Evolutionary conservation across 768 basidiomycete species (phyloP).

Genomic region (Pleurotus eryngii): DNA sequence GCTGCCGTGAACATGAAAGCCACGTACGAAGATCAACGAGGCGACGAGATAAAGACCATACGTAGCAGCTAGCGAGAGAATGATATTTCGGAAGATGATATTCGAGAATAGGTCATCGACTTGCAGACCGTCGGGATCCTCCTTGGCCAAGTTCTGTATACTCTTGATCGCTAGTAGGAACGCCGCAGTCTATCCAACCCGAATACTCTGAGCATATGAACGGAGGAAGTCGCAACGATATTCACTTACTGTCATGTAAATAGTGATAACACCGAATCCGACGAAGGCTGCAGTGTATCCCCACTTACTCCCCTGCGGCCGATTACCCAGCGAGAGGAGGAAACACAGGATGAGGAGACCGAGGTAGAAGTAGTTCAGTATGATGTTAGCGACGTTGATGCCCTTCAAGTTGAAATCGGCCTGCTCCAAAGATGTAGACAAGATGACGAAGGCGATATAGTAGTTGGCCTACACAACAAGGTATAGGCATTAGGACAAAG

Average conservation of each 20-base stretch:
- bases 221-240: too few species aligned
- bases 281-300: conserved; percentile 83
- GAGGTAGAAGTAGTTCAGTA: conserved; percentile 85
- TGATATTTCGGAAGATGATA: conserved; percentile 78
- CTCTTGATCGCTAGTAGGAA: conserved; percentile 84
- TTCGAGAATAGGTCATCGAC: conserved; percentile 72
- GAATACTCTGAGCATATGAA: too few species aligned
- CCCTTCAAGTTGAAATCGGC: conserved; percentile 49
- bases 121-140: conserved; percentile 42
- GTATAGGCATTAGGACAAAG: neutral
- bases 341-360: conserved; percentile 87
- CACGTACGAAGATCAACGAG: conserved; percentile 79
- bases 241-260: conserved; percentile 87
- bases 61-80: conserved; percentile 83
- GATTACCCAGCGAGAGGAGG: conserved; percentile 82
- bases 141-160: conserved; percentile 54
- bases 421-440: conserved; percentile 74
- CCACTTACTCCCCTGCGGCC: conserved; percentile 88
- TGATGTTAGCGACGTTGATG: conserved; percentile 70
- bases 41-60: conserved; percentile 85
- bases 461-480: conserved; percentile 68
- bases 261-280: conserved; percentile 85
- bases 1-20: neutral
- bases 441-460: conserved; percentile 83
- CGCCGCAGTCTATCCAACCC: conserved; percentile 53